Evolutionary conservation across 306 rosid species (phyloP).

Genomic region (Dalbergia oliveri): DNA sequence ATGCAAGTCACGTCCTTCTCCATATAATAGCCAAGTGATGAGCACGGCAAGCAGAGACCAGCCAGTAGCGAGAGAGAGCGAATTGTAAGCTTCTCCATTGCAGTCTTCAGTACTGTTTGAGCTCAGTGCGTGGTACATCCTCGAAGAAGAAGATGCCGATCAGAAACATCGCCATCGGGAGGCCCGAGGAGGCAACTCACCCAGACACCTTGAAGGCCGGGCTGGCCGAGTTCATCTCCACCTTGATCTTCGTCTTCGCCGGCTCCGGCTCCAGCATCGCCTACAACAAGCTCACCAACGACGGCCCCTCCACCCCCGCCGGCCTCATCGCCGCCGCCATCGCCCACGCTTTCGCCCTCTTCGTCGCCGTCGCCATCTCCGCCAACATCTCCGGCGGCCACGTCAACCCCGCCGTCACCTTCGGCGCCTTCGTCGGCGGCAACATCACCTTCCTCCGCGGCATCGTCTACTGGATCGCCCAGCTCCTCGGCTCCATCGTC

Average conservation of each 20-base stretch:
- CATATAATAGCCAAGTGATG: conserved; percentile 53
- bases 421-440: conserved; percentile 87
- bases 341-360: conserved; percentile 84
- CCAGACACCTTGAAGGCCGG: conserved; percentile 76
- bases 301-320: conserved; percentile 61
- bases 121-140: neutral
- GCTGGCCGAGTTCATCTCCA: conserved; percentile 88
- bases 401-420: conserved; percentile 96
- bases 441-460: conserved; percentile 83
- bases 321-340: conserved; percentile 79
- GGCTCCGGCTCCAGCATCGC: conserved; percentile 90
- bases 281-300: conserved; percentile 72
- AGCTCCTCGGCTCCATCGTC: conserved; percentile 80
- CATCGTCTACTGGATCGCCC: conserved; percentile 82
- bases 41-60: neutral
- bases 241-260: conserved; percentile 90
- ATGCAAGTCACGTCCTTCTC: neutral
- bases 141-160: conserved; percentile 67
- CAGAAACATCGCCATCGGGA: conserved; percentile 73
- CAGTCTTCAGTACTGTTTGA: too few relatives aligned
- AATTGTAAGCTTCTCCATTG: neutral
- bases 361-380: conserved; percentile 75
- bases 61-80: neutral
- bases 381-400: conserved; percentile 97
- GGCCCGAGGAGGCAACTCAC: conserved; percentile 65